Evolutionary conservation across 805 yeast genomes (phyloP).

Genomic region (Maudiozyma barnettii): DNA sequence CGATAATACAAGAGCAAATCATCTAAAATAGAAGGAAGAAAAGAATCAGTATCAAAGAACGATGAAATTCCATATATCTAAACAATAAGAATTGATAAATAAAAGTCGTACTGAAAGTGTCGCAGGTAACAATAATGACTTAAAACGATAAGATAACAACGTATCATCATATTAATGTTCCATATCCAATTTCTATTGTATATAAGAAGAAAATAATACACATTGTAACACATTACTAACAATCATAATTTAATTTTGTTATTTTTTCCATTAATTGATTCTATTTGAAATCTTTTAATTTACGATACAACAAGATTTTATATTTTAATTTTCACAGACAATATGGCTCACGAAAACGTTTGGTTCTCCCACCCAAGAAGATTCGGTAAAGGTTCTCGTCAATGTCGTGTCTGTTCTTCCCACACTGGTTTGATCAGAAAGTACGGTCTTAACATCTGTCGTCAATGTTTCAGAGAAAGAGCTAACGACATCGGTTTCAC

Average conservation of each 20-base stretch:
- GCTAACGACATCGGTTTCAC: conserved; percentile 98
- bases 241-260: background rate
- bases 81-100: too few species aligned
- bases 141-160: too few species aligned
- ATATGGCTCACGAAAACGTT: conserved; percentile 99
- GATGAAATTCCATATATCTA: too few species aligned
- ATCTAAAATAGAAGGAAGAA: too few species aligned
- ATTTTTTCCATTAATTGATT: background rate
- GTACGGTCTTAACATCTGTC: conserved; percentile 98
- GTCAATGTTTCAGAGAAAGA: conserved; percentile 99
- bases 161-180: too few species aligned
- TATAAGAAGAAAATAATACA: too few species aligned
- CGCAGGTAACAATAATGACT: too few species aligned
- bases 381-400: conserved; percentile 99
- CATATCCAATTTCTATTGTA: too few species aligned
- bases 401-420: conserved; percentile 98
- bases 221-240: background rate
- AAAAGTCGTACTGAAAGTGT: too few species aligned
- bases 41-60: too few species aligned
- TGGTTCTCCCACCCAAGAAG: conserved; percentile 99
- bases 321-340: conserved; percentile 29
- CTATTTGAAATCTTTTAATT: background rate
- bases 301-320: background rate
- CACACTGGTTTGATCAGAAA: conserved; percentile 99
- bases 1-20: too few species aligned